phyloP scores from a whole-genome alignment of 257 asterid genomes.

The Ligustrum vulgare region DNA sequence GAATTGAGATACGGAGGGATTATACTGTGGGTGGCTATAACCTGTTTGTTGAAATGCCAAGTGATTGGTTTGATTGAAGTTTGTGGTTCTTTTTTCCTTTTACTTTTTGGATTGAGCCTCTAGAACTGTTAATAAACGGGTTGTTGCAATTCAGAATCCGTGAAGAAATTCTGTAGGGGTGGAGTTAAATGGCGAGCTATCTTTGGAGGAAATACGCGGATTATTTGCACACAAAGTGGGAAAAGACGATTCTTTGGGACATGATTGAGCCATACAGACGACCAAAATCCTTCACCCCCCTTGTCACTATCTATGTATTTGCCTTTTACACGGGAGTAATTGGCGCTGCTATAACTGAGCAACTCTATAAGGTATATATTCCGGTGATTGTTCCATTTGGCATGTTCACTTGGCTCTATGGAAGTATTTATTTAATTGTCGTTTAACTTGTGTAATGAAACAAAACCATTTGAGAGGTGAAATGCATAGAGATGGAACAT shows the following conservation, averaged over 20 bases:
- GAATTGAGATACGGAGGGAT: not conserved
- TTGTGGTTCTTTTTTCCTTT: not conserved
- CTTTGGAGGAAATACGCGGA: slow-evolving; percentile 90
- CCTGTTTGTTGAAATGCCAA: slow-evolving; percentile 32
- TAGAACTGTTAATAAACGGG: slow-evolving; percentile 2
- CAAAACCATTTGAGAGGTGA: not conserved
- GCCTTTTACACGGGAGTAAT: slow-evolving; percentile 89
- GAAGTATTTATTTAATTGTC: no score
- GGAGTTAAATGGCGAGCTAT: slow-evolving; percentile 54
- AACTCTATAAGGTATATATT: slow-evolving; percentile 62
- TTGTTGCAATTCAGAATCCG: slow-evolving; percentile 21
- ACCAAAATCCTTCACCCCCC: slow-evolving; percentile 80
- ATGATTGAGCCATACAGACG: slow-evolving; percentile 87
- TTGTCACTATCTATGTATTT: slow-evolving; percentile 63
- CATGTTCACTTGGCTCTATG: not conserved
- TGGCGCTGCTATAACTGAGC: slow-evolving; percentile 88
- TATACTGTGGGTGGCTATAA: not conserved
- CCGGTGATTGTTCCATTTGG: not conserved
- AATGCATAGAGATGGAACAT: no score
- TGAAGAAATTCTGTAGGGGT: slow-evolving; percentile 15
- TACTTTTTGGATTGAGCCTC: not conserved
- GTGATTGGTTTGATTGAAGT: not conserved
- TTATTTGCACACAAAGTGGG: slow-evolving; percentile 70
- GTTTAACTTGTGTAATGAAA: not conserved
- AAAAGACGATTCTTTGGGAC: slow-evolving; percentile 84